Evolutionary conservation across 1,284 basidiomycete genomes (phyloP), one percentile per base, ranked within the genome.

Genomic region (Sphagnurus paluster): DNA sequence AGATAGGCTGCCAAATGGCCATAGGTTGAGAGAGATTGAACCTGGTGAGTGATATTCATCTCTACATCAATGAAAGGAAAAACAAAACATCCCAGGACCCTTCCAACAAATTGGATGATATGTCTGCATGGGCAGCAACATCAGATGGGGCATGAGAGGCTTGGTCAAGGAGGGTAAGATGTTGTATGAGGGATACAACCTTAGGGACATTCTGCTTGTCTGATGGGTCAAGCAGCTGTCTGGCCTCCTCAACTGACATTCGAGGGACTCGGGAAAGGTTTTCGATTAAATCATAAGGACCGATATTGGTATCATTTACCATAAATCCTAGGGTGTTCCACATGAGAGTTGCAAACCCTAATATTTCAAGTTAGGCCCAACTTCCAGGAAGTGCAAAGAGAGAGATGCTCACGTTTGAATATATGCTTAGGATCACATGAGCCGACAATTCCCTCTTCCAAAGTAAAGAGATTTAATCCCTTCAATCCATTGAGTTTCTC

Each of bases 21-120:
- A 46, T 52, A 64, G 25, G 52, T 56, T 9, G 56, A 43, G 4
- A 63, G 51, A 0, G 55, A 59, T 5, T 28, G 5, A 3, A 63
- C 20, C 46, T 63, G 62, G 10, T 60, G 17, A 41, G 33, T 28
- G 4, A 39, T 4, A 16, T 16, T 5, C 14, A 34, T 34, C 4
- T 34, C 11, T 6, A 34, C 14, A 4, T 9, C 20, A 17, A 34
- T 34, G 14, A 34, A 34, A 8, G 32, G 32, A 16, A 4, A 14
- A 17, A 34, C 4, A 34, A 34, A 34, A 10, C 2, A 5, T 3
- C 14, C 11, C 6, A 34, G 4, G n/a, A 34, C 16, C 14, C 20
- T 17, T 5, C 9, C 32, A 14, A 17, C 4, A 10, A 34, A 34
- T 8, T 4, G 6, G 3, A 34, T 14, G 32, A 5, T 16, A 4